Evolutionary conservation across 495 filamentous ascomycete genomes (phyloP).

Genomic region (Sordaria brevicollis): DNA sequence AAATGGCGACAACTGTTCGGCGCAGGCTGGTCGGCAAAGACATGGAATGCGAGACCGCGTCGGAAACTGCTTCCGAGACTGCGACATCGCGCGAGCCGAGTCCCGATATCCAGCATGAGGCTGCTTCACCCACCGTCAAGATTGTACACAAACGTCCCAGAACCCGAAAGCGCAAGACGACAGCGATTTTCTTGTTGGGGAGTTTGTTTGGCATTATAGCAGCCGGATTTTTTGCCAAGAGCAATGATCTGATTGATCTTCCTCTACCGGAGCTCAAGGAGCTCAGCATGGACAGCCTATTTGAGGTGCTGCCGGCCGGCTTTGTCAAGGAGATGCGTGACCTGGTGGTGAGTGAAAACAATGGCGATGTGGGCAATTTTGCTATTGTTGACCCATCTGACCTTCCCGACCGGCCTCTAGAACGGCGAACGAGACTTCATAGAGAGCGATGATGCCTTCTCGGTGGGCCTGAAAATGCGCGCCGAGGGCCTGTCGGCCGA

Average conservation of each 20-base stretch:
- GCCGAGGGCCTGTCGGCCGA: constrained; percentile 73
- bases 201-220: constrained; percentile 72
- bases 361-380: not conserved
- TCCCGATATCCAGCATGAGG: constrained; percentile 33
- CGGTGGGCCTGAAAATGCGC: constrained; percentile 71
- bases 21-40: constrained; percentile 29
- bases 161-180: constrained; percentile 57
- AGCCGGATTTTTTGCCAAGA: constrained; percentile 75
- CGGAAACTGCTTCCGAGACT: constrained; percentile 23
- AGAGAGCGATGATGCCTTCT: constrained; percentile 79
- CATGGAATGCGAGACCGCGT: not conserved
- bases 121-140: constrained; percentile 23
- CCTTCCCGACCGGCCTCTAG: constrained; percentile 23
- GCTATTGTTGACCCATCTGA: constrained; percentile 5
- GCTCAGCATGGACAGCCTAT: constrained; percentile 69
- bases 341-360: constrained; percentile 49
- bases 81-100: constrained; percentile 29
- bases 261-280: constrained; percentile 56
- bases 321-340: constrained; percentile 75
- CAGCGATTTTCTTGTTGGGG: constrained; percentile 72
- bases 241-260: constrained; percentile 74
- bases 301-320: constrained; percentile 75
- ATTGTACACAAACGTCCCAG: constrained; percentile 33
- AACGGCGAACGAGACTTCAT: constrained; percentile 78
- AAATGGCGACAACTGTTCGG: constrained; percentile 39